Percentiles rank a stretch among this genome's conserved stretches.
phyloP scores from a whole-genome alignment of 2,329 filamentous ascomycete genomes.

The Podosphaera fusca region DNA sequence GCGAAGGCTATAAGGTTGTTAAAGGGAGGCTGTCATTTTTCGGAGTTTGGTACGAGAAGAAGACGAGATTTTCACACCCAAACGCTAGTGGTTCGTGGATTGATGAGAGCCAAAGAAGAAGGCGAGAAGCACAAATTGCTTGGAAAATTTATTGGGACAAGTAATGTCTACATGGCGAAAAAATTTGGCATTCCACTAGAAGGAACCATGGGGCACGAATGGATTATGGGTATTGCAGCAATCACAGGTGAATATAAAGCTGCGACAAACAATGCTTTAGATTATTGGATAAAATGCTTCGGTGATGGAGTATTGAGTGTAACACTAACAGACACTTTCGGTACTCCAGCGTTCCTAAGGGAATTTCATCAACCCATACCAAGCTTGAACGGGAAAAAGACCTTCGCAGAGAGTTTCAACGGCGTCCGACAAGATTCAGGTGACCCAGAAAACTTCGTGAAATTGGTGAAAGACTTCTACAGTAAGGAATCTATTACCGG shows the following conservation, averaged over 20 bases:
- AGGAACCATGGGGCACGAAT: constrained; percentile 87
- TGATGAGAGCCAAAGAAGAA: constrained; percentile 57
- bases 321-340: constrained; percentile 88
- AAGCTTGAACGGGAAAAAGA: constrained; percentile 18
- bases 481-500: constrained; percentile 38
- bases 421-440: constrained; percentile 53
- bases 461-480: constrained; percentile 28
- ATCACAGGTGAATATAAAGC: constrained; percentile 66
- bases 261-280: constrained; percentile 64
- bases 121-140: constrained; percentile 37
- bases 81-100: constrained; percentile 67
- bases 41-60: constrained; percentile 79
- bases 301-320: constrained; percentile 66
- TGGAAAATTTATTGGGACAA: constrained; percentile 67
- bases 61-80: constrained; percentile 89
- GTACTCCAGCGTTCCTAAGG: constrained; percentile 68
- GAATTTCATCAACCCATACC: constrained; percentile 50
- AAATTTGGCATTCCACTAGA: constrained; percentile 65
- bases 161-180: constrained; percentile 94
- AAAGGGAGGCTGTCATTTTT: constrained; percentile 66
- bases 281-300: constrained; percentile 81
- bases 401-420: constrained; percentile 42
- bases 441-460: constrained; percentile 42
- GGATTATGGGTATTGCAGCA: constrained; percentile 97
- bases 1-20: constrained; percentile 59